Conservation (phyloP, 768 basidiomycete genomes). For the Russula emetica region DNA sequence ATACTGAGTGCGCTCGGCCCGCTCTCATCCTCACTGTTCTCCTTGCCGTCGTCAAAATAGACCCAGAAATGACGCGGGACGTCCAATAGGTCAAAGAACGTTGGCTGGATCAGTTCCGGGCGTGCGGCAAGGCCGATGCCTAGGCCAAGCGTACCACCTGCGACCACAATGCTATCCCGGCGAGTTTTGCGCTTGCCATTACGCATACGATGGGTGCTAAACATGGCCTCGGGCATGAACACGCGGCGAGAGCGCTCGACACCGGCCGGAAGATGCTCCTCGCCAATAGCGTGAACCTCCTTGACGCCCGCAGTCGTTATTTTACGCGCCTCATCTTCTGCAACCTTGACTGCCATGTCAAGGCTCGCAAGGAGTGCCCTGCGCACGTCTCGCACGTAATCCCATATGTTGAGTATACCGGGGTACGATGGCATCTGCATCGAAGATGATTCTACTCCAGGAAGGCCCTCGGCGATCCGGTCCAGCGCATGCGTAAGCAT, state of each 20-base stretch:
- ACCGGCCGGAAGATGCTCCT: constrained; percentile 71
- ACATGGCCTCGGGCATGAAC: constrained; percentile 99
- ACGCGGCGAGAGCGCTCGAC: constrained; percentile 78
- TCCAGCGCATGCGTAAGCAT: constrained; percentile 68
- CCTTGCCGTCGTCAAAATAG: constrained; percentile 57
- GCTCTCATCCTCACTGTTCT: constrained; percentile 40
- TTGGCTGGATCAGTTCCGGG: constrained; percentile 71
- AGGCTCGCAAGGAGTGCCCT: constrained; percentile 71
- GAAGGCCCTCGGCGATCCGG: constrained; percentile 68
- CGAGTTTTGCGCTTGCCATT: constrained; percentile 37
- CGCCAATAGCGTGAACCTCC: constrained; percentile 62
- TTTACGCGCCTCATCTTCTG: constrained; percentile 78
- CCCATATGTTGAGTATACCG: constrained; percentile 77
- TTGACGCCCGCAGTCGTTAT: constrained; percentile 63
- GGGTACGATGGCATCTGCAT: constrained; percentile 74
- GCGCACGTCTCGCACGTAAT: constrained; percentile 80
- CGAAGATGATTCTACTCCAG: constrained; percentile 47
- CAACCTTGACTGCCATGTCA: constrained; percentile 71
- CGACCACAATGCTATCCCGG: constrained; percentile 55
- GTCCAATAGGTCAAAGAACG: constrained; percentile 82
- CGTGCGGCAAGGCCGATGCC: constrained; percentile 79
- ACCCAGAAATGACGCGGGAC: constrained; percentile 72
- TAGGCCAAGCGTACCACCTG: constrained; percentile 74
- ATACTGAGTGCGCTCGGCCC: constrained; percentile 64
- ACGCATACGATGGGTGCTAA: constrained; percentile 49